Percentiles rank a stretch among this genome's conserved stretches.
phyloP scores from a whole-genome alignment of 169 alveolate species.

The Eimeria maxima region DNA sequence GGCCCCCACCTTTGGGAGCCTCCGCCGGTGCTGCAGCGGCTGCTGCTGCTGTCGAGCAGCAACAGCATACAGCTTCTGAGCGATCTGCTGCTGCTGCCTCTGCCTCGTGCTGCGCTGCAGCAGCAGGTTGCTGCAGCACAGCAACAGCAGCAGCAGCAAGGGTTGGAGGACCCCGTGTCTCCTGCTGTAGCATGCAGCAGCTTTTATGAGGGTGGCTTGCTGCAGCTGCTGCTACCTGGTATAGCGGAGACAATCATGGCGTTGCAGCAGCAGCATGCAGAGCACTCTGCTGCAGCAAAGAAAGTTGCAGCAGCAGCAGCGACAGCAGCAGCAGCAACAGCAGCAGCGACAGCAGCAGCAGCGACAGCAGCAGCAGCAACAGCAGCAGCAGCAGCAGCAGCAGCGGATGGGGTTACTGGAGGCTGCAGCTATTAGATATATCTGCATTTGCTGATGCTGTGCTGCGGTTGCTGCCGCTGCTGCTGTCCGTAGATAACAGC shows the following conservation, averaged over 20 bases:
- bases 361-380: slow-evolving; percentile 14
- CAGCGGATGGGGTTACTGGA: slow-evolving; percentile 13
- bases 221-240: slow-evolving; percentile 70
- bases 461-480: slow-evolving; percentile 49
- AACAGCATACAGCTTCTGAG: slow-evolving; percentile 1
- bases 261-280: slow-evolving; percentile 40
- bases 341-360: slow-evolving; percentile 5
- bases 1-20: background rate
- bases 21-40: slow-evolving; percentile 14
- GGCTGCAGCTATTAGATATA: slow-evolving; percentile 12
- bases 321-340: slow-evolving; percentile 9
- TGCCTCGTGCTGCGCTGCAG: slow-evolving; percentile 58
- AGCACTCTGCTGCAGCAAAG: slow-evolving; percentile 46
- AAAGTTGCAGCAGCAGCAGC: slow-evolving; percentile 40
- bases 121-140: slow-evolving; percentile 26
- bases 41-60: slow-evolving; percentile 65
- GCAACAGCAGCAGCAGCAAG: slow-evolving; percentile 33
- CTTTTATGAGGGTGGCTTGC: slow-evolving; percentile 29
- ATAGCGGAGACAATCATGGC: background rate
- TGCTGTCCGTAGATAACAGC: background rate
- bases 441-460: slow-evolving; percentile 38
- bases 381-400: slow-evolving; percentile 53
- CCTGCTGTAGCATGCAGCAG: background rate
- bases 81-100: slow-evolving; percentile 66
- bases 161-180: background rate